Conservation (phyloP, 306 rosid genomes). For the Rosa persica region DNA sequence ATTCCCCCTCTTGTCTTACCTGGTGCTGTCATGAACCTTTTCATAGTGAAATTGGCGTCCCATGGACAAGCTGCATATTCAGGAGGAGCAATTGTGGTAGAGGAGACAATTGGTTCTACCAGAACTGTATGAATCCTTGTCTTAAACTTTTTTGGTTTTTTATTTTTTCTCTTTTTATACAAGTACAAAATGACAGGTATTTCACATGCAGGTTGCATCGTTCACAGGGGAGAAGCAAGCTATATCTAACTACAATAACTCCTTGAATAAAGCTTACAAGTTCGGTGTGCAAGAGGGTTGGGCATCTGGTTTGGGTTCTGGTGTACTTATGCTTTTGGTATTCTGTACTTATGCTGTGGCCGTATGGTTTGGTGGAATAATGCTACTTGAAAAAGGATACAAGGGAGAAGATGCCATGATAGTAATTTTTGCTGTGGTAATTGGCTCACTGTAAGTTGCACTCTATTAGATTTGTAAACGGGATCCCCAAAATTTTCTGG, state of each 20-base stretch:
- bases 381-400: conserved; percentile 74
- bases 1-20: conserved; percentile 64
- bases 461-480: background rate
- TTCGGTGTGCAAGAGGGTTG: conserved; percentile 60
- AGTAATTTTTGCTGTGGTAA: conserved; percentile 54
- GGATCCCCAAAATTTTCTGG: background rate
- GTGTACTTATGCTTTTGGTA: conserved; percentile 32
- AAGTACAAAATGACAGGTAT: conserved; percentile 16
- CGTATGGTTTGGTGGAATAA: conserved; percentile 70
- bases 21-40: conserved; percentile 47
- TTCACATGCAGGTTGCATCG: conserved; percentile 68
- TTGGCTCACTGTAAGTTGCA: conserved; percentile 66
- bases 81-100: conserved; percentile 62
- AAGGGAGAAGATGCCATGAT: conserved; percentile 65
- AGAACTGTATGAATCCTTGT: conserved; percentile 55
- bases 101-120: conserved; percentile 77
- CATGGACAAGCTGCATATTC: conserved; percentile 78
- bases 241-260: conserved; percentile 53
- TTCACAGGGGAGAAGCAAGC: conserved; percentile 88
- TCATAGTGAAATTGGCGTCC: conserved; percentile 47
- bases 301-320: conserved; percentile 72
- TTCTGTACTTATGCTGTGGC: conserved; percentile 61
- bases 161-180: background rate
- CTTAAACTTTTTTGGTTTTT: background rate
- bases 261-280: conserved; percentile 54